Evolutionary conservation across 495 filamentous ascomycete species (phyloP).

Genomic region (Friedmanniomyces simplex): DNA sequence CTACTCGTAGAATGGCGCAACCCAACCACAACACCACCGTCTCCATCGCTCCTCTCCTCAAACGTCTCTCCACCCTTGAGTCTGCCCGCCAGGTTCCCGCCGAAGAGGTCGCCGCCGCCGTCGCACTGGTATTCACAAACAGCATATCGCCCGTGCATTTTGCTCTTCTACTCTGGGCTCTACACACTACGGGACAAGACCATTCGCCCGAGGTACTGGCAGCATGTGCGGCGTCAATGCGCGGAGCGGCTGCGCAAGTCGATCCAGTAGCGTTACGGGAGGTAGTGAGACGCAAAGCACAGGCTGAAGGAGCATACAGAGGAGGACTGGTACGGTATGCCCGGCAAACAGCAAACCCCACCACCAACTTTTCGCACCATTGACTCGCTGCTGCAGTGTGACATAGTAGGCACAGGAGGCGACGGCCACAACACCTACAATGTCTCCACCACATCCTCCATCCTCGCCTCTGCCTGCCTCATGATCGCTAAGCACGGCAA

Average conservation of each 20-base stretch:
- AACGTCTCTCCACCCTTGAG: conserved; percentile 57
- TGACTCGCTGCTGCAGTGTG: conserved; percentile 46
- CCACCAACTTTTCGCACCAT: not conserved
- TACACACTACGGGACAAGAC: conserved; percentile 80
- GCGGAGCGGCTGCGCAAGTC: conserved; percentile 56
- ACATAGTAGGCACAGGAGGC: conserved; percentile 96
- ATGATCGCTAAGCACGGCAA: conserved; percentile 92
- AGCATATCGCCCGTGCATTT: conserved; percentile 72
- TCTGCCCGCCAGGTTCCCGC: conserved; percentile 59
- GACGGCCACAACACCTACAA: conserved; percentile 97
- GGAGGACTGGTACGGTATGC: conserved; percentile 29
- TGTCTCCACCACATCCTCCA: conserved; percentile 86
- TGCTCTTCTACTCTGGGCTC: conserved; percentile 69
- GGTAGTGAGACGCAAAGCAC: conserved; percentile 43
- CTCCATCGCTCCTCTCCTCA: conserved; percentile 73
- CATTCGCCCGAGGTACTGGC: conserved; percentile 69
- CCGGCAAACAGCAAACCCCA: not conserved
- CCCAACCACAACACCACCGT: conserved; percentile 26
- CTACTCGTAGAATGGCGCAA: no score
- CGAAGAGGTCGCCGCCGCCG: conserved; percentile 73
- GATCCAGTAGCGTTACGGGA: conserved; percentile 48
- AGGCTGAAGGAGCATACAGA: conserved; percentile 53
- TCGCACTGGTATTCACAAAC: conserved; percentile 82
- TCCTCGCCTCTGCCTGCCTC: conserved; percentile 74
- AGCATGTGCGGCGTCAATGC: conserved; percentile 59